These are phyloP conservation scores for Diaporthe citriasiana DNA, from an alignment of 2,329 filamentous ascomycete genomes.

Conservation along the genomic window DNA sequence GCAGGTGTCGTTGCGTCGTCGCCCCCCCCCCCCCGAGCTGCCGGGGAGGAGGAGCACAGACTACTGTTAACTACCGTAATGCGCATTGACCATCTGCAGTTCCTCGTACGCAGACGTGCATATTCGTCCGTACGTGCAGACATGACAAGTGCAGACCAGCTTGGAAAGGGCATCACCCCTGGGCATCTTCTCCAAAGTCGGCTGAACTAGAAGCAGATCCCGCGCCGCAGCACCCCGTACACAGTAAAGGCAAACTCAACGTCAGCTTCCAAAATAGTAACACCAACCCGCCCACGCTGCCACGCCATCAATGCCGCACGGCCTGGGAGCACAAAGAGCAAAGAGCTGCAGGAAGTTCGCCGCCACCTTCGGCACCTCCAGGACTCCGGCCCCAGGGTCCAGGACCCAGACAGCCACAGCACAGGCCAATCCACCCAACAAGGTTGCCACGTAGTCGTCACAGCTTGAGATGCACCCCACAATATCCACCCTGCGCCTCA, in stretches of 20 bases:
- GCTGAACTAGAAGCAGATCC: slow-evolving; percentile 21
- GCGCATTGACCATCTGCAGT: neutral
- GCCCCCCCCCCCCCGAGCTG: no score
- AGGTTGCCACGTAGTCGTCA: slow-evolving; percentile 24
- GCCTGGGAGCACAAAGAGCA: no score
- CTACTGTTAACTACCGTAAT: neutral
- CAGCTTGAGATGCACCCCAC: slow-evolving; percentile 13
- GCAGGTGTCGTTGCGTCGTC: neutral
- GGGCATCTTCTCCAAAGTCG: neutral
- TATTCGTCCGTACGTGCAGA: neutral
- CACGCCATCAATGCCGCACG: slow-evolving; percentile 24
- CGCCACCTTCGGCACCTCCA: slow-evolving; percentile 24
- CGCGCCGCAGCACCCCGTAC: neutral
- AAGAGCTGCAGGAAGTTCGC: slow-evolving; percentile 27
- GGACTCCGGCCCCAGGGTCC: slow-evolving; percentile 17
- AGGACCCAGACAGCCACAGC: slow-evolving; percentile 1
- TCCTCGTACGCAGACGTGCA: neutral
- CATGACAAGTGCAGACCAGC: neutral
- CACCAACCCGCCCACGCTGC: slow-evolving; percentile 19
- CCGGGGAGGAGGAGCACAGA: neutral
- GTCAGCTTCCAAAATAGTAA: slow-evolving; percentile 36
- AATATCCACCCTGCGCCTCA: slow-evolving; percentile 26
- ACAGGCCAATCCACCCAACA: slow-evolving; percentile 24
- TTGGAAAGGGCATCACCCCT: neutral
- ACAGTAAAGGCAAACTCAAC: slow-evolving; percentile 13